Evolutionary conservation across 1,139 yeast genomes (phyloP), one percentile per base, ranked within the genome.

Genomic region (Wickerhamiella pararugosa): DNA sequence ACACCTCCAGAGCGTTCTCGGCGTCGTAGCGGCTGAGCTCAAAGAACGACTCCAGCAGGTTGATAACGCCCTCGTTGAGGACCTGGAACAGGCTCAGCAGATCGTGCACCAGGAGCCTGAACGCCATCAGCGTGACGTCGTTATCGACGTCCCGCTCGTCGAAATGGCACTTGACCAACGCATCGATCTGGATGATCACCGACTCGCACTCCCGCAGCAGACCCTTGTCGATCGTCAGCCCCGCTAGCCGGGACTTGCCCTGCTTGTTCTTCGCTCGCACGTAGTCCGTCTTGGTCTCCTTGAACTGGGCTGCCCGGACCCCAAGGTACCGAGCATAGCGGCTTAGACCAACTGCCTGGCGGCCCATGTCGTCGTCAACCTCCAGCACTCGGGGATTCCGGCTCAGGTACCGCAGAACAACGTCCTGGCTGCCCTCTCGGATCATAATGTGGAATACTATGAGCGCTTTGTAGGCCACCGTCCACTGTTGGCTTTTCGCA

Each of bases 31-130:
- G 76, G 32, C 87, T 76, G 76, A 90, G 80, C 62, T 90, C 98
- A 63, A 90, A 90, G 61, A 83, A 90, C 57, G 90, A 94, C 58
- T 90, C 97, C 50, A 90, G 70, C 39, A 90, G 65, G 54, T 86
- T 87, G 51, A 90, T 87, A 32, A 90, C 94, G 28, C 97, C 97
- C 63, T 90, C 97, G 61, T 90, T 90, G 51, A 90, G 66, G 43
- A 80, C 79, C 61, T 90, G 96, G 62, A 84, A 92, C 36, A 90
- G 64, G 1, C 84, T 73, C 51, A 90, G 67, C 51, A 90, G 67
- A 60, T 90, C 98, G 55, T 81, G 81, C 7, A 87, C 94, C 43
- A 90, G 69, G 59, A 90, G 69, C 45, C 94, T 68, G 63, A 90
- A 90, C 29, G 93, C 81, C 29, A 90, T 81, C 51, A 87, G 66